Conservation (phyloP, 192 early-diverging fungal genomes). For the Linnemannia elongata region DNA sequence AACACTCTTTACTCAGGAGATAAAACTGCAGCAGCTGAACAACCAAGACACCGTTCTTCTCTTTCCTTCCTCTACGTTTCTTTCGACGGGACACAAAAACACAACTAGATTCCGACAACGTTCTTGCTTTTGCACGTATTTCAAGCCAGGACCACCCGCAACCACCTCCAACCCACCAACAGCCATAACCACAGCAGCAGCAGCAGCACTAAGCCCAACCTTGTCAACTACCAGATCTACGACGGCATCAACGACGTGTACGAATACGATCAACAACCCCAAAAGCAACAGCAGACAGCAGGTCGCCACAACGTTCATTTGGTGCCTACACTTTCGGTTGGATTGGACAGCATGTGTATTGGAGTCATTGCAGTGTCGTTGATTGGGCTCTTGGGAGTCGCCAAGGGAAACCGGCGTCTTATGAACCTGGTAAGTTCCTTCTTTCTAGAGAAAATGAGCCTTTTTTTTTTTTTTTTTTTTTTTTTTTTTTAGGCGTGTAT, state of each 20-base stretch:
- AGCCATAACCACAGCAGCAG: not conserved
- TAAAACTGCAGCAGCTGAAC: not conserved
- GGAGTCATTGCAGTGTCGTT: slow-evolving; percentile 17
- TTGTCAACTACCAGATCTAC: not conserved
- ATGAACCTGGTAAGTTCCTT: slow-evolving; percentile 33
- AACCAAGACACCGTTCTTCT: not conserved
- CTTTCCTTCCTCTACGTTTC: not conserved
- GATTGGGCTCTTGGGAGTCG: slow-evolving; percentile 32
- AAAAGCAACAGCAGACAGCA: not conserved
- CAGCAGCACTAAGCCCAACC: too few species aligned
- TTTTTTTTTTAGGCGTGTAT: too few species aligned
- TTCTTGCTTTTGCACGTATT: not conserved
- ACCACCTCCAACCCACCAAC: not conserved
- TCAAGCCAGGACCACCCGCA: slow-evolving; percentile 1
- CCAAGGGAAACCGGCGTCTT: slow-evolving; percentile 10
- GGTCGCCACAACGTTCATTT: not conserved
- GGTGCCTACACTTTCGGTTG: slow-evolving; percentile 13
- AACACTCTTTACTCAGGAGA: not conserved
- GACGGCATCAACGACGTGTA: not conserved
- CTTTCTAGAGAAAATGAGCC: not conserved
- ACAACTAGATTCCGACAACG: slow-evolving; percentile 2
- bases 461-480: too few species aligned
- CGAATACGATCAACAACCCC: not conserved
- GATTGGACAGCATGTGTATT: slow-evolving; percentile 25
- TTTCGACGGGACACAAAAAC: not conserved